A percentile compares a stretch with the other conserved stretches of the same genome.
phyloP scores from a whole-genome alignment of 768 basidiomycete species.

The Tylopilus balloui region DNA sequence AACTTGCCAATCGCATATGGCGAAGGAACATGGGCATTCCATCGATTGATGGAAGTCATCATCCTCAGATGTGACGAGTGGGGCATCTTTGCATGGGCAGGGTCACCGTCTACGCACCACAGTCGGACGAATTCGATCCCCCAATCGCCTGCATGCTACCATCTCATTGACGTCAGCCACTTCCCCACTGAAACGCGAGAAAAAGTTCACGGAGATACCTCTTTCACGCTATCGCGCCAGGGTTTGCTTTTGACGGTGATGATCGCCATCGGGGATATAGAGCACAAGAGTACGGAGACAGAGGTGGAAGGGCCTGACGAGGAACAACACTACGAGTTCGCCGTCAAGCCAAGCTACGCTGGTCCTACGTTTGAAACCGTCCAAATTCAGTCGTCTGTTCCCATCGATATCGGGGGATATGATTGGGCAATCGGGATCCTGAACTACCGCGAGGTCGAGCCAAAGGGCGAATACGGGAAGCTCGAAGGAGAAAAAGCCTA shows the following conservation, averaged over 20 bases:
- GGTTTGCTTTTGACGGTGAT: slow-evolving; percentile 14
- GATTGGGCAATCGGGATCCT: slow-evolving; percentile 14
- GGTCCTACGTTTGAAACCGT: slow-evolving; percentile 6
- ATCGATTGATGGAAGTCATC: slow-evolving; percentile 25
- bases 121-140: slow-evolving; percentile 11
- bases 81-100: slow-evolving; percentile 25
- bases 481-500: slow-evolving; percentile 9
- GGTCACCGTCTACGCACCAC: slow-evolving; percentile 13
- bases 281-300: neutral
- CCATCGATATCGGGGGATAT: neutral
- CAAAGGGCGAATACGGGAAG: slow-evolving; percentile 8
- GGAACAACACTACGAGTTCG: slow-evolving; percentile 1
- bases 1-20: slow-evolving; percentile 14
- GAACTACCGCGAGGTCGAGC: slow-evolving; percentile 13
- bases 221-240: slow-evolving; percentile 10
- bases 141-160: slow-evolving; percentile 17
- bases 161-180: neutral
- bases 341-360: slow-evolving; percentile 7
- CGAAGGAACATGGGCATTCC: slow-evolving; percentile 22
- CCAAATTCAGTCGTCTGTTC: neutral
- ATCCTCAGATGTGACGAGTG: slow-evolving; percentile 20
- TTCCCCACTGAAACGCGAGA: slow-evolving; percentile 6
- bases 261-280: slow-evolving; percentile 9
- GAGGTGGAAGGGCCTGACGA: neutral
- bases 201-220: slow-evolving; percentile 15